Percentiles rank a stretch among this genome's conserved stretches.
Evolutionary conservation across 495 filamentous ascomycete species (phyloP).

Genomic region (Daldinia concentrica): DNA sequence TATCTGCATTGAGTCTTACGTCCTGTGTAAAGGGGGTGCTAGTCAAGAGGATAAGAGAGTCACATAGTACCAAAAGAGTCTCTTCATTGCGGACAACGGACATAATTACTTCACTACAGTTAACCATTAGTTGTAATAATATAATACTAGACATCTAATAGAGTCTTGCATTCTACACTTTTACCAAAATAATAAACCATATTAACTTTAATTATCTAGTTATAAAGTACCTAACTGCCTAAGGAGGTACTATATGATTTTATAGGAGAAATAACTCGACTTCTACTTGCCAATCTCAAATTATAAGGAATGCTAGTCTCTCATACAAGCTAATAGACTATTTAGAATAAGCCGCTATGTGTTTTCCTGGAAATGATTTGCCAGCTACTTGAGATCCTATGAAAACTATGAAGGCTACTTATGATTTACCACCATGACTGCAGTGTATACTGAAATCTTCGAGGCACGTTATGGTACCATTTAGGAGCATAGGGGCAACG

Average conservation of each 20-base stretch:
- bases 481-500: not conserved
- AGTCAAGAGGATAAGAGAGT: no score
- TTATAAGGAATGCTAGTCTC: not conserved
- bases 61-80: no score
- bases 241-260: not conserved
- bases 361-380: not conserved
- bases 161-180: no score
- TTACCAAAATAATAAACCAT: no score
- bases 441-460: not conserved
- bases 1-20: no score
- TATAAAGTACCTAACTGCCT: no score
- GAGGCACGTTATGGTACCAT: not conserved
- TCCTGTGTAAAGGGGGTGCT: no score
- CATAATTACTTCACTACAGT: no score
- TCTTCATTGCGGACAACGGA: no score
- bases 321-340: not conserved
- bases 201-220: no score
- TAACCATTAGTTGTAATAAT: no score
- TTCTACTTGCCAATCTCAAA: not conserved
- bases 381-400: not conserved
- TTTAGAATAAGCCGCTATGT: not conserved
- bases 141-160: no score
- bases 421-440: not conserved
- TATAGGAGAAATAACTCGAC: not conserved
- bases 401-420: not conserved